Conservation (phyloP, 2,329 filamentous ascomycete species). For the Pezicula radicicola region DNA sequence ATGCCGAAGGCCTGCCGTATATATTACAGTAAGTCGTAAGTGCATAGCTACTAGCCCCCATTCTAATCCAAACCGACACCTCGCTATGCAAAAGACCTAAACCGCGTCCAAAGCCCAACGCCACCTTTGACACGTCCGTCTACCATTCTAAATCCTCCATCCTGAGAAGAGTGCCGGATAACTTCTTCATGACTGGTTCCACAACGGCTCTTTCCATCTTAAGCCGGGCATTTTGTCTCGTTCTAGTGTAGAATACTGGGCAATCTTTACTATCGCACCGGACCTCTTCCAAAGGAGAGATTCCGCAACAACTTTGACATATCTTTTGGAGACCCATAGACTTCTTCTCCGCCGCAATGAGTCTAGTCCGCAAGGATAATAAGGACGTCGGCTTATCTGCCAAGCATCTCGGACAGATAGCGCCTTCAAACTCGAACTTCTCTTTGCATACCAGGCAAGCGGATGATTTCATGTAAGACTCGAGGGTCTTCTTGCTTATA, state of each 20-base stretch:
- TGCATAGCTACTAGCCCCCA: too few species aligned
- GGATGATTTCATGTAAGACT: slow-evolving; percentile 84
- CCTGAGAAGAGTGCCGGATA: slow-evolving; percentile 29
- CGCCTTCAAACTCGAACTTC: slow-evolving; percentile 38
- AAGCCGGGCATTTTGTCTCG: slow-evolving; percentile 54
- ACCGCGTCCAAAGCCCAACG: neutral
- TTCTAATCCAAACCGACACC: too few species aligned
- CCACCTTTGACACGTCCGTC: neutral
- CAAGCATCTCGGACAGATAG: slow-evolving; percentile 59
- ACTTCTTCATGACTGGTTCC: slow-evolving; percentile 36
- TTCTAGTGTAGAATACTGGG: slow-evolving; percentile 81
- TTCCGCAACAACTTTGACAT: slow-evolving; percentile 76
- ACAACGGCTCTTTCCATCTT: slow-evolving; percentile 33
- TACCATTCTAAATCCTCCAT: slow-evolving; percentile 27
- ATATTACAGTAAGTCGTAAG: too few species aligned
- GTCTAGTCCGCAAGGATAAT: slow-evolving; percentile 56
- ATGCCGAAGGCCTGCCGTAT: too few species aligned
- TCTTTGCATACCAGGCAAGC: slow-evolving; percentile 72
- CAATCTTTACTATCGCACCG: slow-evolving; percentile 89
- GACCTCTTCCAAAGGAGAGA: slow-evolving; percentile 74
- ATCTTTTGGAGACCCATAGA: slow-evolving; percentile 63
- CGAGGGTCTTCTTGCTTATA: slow-evolving; percentile 65
- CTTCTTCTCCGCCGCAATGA: slow-evolving; percentile 62
- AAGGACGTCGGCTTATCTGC: slow-evolving; percentile 56
- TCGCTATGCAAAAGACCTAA: neutral